Percentiles rank a stretch among this genome's conserved stretches.
Conservation (phyloP, 805 yeast species). For the Alloascoidea hylecoeti region DNA sequence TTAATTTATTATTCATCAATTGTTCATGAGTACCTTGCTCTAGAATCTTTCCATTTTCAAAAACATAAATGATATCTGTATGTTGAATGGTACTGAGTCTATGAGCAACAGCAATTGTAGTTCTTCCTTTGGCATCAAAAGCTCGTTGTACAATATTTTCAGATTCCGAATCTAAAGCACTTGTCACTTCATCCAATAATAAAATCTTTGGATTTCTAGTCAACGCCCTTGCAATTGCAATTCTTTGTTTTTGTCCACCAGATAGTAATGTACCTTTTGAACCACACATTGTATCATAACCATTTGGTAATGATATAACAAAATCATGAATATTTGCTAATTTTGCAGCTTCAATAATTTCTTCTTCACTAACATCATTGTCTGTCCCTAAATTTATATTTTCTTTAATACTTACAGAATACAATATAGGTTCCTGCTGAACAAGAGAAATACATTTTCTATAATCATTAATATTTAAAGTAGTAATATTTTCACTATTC, state of each 20-base stretch:
- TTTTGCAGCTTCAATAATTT: slow-evolving; percentile 28
- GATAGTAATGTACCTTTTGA: slow-evolving; percentile 43
- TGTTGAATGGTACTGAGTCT: slow-evolving; percentile 55
- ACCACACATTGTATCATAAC: slow-evolving; percentile 43
- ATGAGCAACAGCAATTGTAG: slow-evolving; percentile 80
- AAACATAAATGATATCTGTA: slow-evolving; percentile 46
- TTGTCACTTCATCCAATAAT: slow-evolving; percentile 57
- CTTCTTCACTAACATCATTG: slow-evolving; percentile 24
- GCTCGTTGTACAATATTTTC: slow-evolving; percentile 69
- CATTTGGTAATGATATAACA: slow-evolving; percentile 40
- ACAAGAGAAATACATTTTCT: slow-evolving; percentile 41
- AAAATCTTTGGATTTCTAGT: slow-evolving; percentile 51
- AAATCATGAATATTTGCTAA: slow-evolving; percentile 48
- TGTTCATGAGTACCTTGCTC: slow-evolving; percentile 45
- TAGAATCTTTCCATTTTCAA: slow-evolving; percentile 44
- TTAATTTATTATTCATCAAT: slow-evolving; percentile 23
- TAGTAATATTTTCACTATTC: slow-evolving; percentile 35
- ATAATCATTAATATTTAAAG: slow-evolving; percentile 32
- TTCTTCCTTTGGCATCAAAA: slow-evolving; percentile 44
- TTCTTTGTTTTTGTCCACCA: slow-evolving; percentile 69
- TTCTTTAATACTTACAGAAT: slow-evolving; percentile 40
- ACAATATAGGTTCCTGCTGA: slow-evolving; percentile 46
- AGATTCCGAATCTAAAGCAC: slow-evolving; percentile 54
- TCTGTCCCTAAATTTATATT: slow-evolving; percentile 36
- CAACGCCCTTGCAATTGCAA: slow-evolving; percentile 64